Evolutionary conservation across 192 early-diverging fungal species (phyloP).

Genomic region (Chytriomyces sp.): DNA sequence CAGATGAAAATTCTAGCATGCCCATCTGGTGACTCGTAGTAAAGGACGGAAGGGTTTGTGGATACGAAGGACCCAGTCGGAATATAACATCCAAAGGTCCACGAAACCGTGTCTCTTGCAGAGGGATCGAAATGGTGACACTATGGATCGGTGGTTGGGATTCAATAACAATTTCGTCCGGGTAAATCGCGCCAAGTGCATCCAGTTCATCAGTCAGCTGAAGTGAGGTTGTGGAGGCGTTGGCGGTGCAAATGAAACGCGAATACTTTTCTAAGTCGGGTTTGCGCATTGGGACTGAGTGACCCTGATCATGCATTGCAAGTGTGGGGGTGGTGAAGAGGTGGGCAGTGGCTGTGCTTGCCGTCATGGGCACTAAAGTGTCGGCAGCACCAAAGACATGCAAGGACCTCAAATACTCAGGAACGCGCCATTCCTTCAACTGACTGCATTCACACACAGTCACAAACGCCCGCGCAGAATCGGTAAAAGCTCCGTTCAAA

Average conservation of each 20-base stretch:
- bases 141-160: neutral
- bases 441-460: neutral
- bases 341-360: neutral
- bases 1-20: constrained; percentile 31
- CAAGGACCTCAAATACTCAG: constrained; percentile 20
- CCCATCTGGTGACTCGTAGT: constrained; percentile 24
- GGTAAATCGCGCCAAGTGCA: constrained; percentile 31
- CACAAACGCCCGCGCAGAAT: neutral
- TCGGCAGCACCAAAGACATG: constrained; percentile 31
- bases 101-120: constrained; percentile 13
- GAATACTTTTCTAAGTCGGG: constrained; percentile 22
- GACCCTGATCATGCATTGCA: constrained; percentile 21
- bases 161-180: constrained; percentile 15
- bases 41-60: constrained; percentile 11
- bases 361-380: constrained; percentile 6
- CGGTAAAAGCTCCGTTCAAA: neutral
- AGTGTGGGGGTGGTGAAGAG: neutral
- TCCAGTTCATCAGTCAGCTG: constrained; percentile 24
- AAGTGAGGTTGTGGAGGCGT: no score
- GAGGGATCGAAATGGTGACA: constrained; percentile 5
- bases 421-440: neutral
- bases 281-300: constrained; percentile 25
- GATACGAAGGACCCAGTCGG: constrained; percentile 14
- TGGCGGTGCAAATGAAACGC: constrained; percentile 9
- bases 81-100: constrained; percentile 9